Base-by-base conservation (phyloP, 2,329 filamentous ascomycete species). In the Pseudonectria foliicola region DNA sequence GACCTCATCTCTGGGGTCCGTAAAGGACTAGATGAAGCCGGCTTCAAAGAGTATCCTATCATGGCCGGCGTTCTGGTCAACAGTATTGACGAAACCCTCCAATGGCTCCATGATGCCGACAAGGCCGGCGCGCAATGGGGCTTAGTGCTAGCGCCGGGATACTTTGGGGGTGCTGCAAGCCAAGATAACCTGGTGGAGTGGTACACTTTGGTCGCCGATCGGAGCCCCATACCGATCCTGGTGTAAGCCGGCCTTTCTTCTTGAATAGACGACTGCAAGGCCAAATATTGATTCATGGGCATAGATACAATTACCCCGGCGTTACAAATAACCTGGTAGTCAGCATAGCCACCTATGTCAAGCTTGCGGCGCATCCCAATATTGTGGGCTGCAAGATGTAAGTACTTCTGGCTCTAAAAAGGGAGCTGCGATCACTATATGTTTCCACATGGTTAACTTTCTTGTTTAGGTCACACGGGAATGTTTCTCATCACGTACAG, bases 301-400 rank as follows among this genome's bases (percentile, higher is more conserved):
- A 10, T 15, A 68, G 66, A 28, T 71, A 71, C 48, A 67, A 71
- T 45, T 71, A 82, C 56, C 79, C 79, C 0, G 77, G 75, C 23
- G 78, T 83, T 10, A 78, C 75, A 3, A 83, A 83, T 58, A 71
- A 73, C 44, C 63, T 82, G 37, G 61, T 68, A 42, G 67, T 83
- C 29, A 61, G 69, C 4, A 74, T 77, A 3, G 66, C 73, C 30
- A 78, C 75, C 3, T 80, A 79, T 52, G 70, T 60, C 15, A 54
- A 44, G 6, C 67, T 83, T 29, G 74, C 79, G 3, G 59, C 65
- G 32, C 75, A 82, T 53, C 69, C 71, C 23, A 81, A 80, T 44
- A 81, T 83, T 38, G 78, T 82, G 1, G 79, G 79, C 36, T 78
- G 74, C 60, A 83, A 84, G 59, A 73, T 83, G 54, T 52, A 38